phyloP scores from a whole-genome alignment of 1,284 basidiomycete species.

The Marasmius oreades region DNA sequence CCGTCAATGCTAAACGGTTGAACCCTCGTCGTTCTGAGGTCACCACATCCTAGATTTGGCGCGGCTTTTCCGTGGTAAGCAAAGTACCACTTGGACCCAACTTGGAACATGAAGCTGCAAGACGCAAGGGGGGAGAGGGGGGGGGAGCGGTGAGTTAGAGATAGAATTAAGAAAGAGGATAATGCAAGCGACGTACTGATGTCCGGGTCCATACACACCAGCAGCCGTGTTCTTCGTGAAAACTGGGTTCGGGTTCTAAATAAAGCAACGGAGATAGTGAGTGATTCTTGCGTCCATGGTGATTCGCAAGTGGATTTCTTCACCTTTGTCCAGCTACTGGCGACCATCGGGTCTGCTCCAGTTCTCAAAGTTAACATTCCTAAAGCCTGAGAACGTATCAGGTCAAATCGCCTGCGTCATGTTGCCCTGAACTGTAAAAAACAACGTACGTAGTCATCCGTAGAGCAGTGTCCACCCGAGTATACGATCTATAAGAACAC shows the following conservation, averaged over 20 bases:
- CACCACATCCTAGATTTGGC: slow-evolving; percentile 17
- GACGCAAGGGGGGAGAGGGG: background rate
- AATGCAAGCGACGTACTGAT: slow-evolving; percentile 13
- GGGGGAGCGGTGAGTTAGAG: background rate
- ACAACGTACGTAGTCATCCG: slow-evolving; percentile 16
- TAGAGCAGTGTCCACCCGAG: slow-evolving; percentile 19
- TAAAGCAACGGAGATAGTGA: background rate
- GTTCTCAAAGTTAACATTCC: slow-evolving; percentile 16
- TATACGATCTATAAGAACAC: slow-evolving; percentile 15
- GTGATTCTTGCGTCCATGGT: too few relatives aligned
- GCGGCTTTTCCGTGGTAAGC: slow-evolving; percentile 18
- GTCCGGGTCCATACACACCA: slow-evolving; percentile 17
- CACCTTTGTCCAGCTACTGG: slow-evolving; percentile 18
- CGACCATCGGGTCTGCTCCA: slow-evolving; percentile 17
- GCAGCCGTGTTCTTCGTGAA: slow-evolving; percentile 17
- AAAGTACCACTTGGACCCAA: slow-evolving; percentile 15
- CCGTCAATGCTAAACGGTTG: slow-evolving; percentile 17
- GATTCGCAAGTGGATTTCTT: background rate
- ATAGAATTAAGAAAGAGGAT: too few relatives aligned
- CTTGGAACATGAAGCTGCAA: slow-evolving; percentile 20
- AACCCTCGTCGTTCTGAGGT: slow-evolving; percentile 16
- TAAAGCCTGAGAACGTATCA: slow-evolving; percentile 10
- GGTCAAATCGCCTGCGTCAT: background rate
- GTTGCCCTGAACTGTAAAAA: background rate
- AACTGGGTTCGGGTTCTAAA: slow-evolving; percentile 11